Conservation (phyloP, 106 monocot genomes). For the Acanthochlamys bracteata region DNA sequence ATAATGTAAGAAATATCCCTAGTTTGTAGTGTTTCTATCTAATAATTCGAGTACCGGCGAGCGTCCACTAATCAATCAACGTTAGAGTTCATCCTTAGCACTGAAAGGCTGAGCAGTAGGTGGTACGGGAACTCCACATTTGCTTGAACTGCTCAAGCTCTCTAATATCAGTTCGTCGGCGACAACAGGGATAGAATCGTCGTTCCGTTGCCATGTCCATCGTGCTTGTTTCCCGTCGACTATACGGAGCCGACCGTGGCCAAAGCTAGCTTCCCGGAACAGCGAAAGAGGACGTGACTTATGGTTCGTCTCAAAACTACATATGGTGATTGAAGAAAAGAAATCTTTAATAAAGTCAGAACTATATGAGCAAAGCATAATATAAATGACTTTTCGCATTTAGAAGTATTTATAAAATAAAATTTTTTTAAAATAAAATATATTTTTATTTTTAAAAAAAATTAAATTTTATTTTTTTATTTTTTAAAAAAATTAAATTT, state of each 20-base stretch:
- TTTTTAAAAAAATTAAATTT: no score
- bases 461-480: no score
- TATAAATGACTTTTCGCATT: no score
- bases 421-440: no score
- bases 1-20: no score
- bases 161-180: constrained; percentile 49
- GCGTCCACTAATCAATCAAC: no score
- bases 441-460: no score
- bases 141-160: constrained; percentile 24
- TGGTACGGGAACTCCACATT: constrained; percentile 7
- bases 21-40: no score
- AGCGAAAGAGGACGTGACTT: constrained; percentile 33
- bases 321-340: not conserved
- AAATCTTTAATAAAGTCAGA: no score
- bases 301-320: constrained; percentile 50
- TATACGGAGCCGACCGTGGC: constrained; percentile 66
- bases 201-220: constrained; percentile 95
- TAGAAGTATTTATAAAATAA: no score
- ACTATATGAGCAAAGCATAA: no score
- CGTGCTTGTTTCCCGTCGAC: constrained; percentile 49
- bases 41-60: no score
- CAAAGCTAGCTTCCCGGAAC: constrained; percentile 86
- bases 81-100: constrained; percentile 10
- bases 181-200: constrained; percentile 28
- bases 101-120: not conserved